Base-by-base conservation (phyloP, 2,329 filamentous ascomycete genomes). In the Onygenales sp. region DNA sequence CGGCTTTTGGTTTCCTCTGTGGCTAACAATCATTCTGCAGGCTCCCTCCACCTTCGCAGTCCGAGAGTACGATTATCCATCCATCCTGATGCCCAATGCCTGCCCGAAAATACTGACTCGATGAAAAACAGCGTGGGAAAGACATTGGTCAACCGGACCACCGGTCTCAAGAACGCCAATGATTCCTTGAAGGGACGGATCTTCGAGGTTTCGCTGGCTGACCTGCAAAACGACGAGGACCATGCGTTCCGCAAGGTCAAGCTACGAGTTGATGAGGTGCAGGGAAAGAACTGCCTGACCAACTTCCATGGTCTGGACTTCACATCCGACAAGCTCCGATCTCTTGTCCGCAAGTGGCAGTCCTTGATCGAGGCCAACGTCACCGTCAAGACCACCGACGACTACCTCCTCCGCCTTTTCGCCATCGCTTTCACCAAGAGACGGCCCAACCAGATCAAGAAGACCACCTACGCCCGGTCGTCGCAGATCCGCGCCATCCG, bases 291-390 rank as follows among this genome's bases (percentile, higher is more conserved):
- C 86, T 97, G 93, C 82, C 80, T 98, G 77, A 97, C 93, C 83
- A 96, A 96, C 86, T 98, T 98, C 87, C 91, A 98, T 85, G 93
- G 93, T 67, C 85, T 98, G 74, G 93, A 98, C 81, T 97, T 98
- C 87, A 98, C 93, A 74, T 96, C 93, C 67, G 93, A 98, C 85
- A 98, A 98, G 85, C 87, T 98, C 69, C 88, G 93, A 73, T 97
- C 93, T 61, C 86, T 98, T 64, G 93, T 98, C 68, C 91, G 93
- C 81, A 98, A 98, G 83, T 98, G 93, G 93, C 93, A 98, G 80
- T 86, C 91, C 61, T 83, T 98, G 71, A 97, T 98, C 67, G 93
- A 98, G 85, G 93, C 93, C 82, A 98, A 98, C 77, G 85, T 97
- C 71, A 95, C 94, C 64, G 91, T 98, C 82, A 97, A 97, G 88